Percentiles rank a stretch among this genome's conserved stretches.
Conservation (phyloP, 257 asterid genomes). For the Ocimum tenuiflorum region DNA sequence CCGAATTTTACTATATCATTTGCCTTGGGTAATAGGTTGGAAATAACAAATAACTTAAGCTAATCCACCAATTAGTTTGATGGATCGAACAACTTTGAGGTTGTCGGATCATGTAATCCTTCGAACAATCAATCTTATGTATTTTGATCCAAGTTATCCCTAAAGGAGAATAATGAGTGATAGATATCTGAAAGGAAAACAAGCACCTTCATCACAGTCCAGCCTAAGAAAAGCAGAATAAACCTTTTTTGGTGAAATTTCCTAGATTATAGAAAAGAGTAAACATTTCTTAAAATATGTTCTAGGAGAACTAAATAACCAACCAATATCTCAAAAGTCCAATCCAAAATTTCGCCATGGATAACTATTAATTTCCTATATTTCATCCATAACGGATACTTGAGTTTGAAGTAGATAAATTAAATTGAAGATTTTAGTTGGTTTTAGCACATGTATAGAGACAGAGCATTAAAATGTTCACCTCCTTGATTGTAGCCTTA, state of each 20-base stretch:
- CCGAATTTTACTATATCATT: not conserved
- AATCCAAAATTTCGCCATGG: not conserved
- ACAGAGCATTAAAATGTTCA: constrained; percentile 8
- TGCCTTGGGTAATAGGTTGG: no score
- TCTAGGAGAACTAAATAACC: not conserved
- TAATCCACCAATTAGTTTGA: no score
- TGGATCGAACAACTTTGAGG: no score
- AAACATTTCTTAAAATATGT: not conserved
- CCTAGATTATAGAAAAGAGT: not conserved
- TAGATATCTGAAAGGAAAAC: not conserved
- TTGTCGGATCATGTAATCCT: no score
- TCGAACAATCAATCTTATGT: no score
- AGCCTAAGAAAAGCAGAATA: not conserved
- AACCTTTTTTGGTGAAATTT: not conserved
- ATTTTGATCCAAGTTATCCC: no score
- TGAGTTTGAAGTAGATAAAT: not conserved
- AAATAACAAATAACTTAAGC: no score
- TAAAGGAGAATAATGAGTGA: not conserved
- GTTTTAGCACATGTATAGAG: not conserved
- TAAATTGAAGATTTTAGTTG: constrained; percentile 2
- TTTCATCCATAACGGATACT: not conserved
- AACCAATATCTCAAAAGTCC: not conserved
- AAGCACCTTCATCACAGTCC: not conserved
- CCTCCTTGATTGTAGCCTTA: constrained; percentile 98
- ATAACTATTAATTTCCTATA: not conserved